A percentile compares a stretch with the other conserved stretches of the same genome.
Evolutionary conservation across 768 basidiomycete species (phyloP).

Genomic region (Auricularia sp.): DNA sequence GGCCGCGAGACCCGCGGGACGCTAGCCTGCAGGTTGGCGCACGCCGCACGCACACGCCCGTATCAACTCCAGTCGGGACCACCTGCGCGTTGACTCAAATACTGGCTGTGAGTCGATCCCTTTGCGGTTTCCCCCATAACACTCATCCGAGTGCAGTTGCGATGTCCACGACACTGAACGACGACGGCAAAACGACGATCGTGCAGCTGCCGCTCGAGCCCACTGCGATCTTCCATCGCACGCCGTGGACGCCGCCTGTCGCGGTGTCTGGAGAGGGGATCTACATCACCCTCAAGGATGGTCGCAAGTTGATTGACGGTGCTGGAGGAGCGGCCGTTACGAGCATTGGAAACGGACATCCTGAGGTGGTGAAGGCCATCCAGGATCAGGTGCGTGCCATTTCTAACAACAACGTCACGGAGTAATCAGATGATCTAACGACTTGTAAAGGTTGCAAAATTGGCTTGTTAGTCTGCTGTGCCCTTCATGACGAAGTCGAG

Average conservation of each 20-base stretch:
- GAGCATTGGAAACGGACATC: slow-evolving; percentile 67
- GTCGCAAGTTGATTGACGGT: slow-evolving; percentile 60
- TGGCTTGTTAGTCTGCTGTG: neutral
- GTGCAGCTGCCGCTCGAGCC: slow-evolving; percentile 5
- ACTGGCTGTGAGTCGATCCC: neutral
- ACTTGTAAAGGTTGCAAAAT: neutral
- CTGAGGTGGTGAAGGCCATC: slow-evolving; percentile 58
- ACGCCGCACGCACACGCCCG: neutral
- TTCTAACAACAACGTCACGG: neutral
- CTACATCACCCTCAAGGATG: slow-evolving; percentile 63
- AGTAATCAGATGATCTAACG: neutral
- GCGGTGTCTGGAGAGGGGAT: slow-evolving; percentile 55
- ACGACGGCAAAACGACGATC: neutral
- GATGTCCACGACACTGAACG: neutral
- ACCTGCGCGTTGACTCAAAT: neutral
- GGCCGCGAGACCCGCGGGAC: no score
- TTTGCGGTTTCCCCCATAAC: no score
- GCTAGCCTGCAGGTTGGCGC: neutral
- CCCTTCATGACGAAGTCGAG: neutral
- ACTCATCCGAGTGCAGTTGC: no score
- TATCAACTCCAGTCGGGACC: neutral
- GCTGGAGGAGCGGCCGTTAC: slow-evolving; percentile 81
- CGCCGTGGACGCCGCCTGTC: slow-evolving; percentile 63
- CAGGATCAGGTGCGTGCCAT: slow-evolving; percentile 56
- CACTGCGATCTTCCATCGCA: slow-evolving; percentile 50